Base-by-base conservation (phyloP, 352 stramenopile genomes). In the Phytopythium aichiense region DNA sequence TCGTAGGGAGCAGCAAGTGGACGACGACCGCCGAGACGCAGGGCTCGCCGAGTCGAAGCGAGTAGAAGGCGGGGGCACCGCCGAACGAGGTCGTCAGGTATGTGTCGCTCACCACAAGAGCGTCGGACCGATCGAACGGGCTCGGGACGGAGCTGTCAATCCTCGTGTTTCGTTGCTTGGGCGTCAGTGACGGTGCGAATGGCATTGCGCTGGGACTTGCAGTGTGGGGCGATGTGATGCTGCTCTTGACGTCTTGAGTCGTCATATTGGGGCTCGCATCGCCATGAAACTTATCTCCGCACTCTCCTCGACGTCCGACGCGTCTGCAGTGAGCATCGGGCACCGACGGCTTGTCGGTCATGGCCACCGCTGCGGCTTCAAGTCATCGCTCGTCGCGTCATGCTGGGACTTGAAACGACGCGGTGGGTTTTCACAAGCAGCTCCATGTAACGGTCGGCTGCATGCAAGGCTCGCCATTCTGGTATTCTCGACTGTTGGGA, bases 11-110 rank as follows among this genome's bases (percentile, higher is more conserved):
- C 63, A 88, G 61, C 42, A 92, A 51, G 56, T 92, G 81, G 31
- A 92, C 81, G 13, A 91, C 77, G 11, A 92, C 84, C 5, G 76
- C 72, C 18, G 84, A 91, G 25, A 71, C 58, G 64, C 84, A 92
- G n/a, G 62, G 45, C 60, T 87, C 67, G 9, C 69, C 68, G 25
- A 92, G 69, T n/a, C 68, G 69, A 6, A 92, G 64, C 33, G 81
- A 79, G 60, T 92, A 92, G 54, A 69, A 74, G 56, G 77, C 68
- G 7, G 83, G 66, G 12, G 77, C 64, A 18, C 81, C 84, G n/a
- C 81, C 84, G 53, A 87, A 91, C 5, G 67, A 73, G 12, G 71
- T 68, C 15, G 68, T 77, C 23, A 91, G 68, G 65, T 85, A 87
- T 42, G 71, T 67, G 5, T 78, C 62, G 53, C 75, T 87, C 46